These are phyloP conservation scores for Fusarium scirpi DNA, from an alignment of 2,329 filamentous ascomycete species.

Conservation along the genomic window DNA sequence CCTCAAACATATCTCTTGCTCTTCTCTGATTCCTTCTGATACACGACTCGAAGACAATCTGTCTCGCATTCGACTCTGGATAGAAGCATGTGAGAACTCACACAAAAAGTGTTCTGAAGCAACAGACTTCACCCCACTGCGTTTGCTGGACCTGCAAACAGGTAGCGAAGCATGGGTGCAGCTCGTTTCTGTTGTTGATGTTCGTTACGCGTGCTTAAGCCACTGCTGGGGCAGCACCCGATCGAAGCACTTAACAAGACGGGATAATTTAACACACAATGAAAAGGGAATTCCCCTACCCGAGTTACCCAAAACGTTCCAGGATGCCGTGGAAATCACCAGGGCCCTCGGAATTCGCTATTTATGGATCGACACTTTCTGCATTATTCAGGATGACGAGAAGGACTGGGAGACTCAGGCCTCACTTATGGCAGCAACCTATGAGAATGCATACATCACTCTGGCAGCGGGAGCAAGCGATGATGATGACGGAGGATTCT, in stretches of 20 bases:
- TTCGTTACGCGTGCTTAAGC: background rate
- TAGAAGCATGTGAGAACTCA: background rate
- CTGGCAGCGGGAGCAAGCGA: background rate
- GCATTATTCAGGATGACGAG: background rate
- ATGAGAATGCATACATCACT: background rate
- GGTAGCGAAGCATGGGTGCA: background rate
- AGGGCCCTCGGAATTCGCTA: background rate
- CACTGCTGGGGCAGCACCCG: background rate
- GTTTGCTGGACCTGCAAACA: background rate
- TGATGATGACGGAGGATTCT: background rate
- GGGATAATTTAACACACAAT: background rate
- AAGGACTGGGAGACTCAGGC: background rate
- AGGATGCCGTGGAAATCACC: background rate
- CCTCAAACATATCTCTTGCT: background rate
- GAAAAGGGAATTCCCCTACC: background rate
- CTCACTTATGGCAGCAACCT: background rate
- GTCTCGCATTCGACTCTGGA: background rate
- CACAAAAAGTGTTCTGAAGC: background rate
- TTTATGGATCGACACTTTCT: background rate
- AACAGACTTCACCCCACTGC: background rate
- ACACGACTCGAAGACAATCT: background rate
- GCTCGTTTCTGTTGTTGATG: background rate
- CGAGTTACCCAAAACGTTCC: background rate
- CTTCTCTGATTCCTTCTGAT: background rate
- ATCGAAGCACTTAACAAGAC: background rate